Conservation (phyloP, 2,329 filamentous ascomycete species). For the Xylariomycetidae sp. region DNA sequence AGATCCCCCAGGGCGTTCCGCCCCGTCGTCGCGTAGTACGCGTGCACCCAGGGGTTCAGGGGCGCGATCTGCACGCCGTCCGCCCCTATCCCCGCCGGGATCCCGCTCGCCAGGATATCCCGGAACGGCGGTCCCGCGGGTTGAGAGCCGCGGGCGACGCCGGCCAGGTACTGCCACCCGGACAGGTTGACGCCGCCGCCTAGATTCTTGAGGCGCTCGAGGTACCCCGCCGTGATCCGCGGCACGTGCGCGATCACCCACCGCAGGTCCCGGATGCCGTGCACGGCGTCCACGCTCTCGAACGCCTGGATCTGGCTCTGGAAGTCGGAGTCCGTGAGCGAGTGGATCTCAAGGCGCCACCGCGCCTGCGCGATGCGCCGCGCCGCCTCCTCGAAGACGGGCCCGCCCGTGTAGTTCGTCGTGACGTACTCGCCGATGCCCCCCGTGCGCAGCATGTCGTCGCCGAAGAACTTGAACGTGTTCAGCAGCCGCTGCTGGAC, state of each 20-base stretch:
- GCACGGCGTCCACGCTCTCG: constrained; percentile 15
- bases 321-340: constrained; percentile 17
- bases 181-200: constrained; percentile 25
- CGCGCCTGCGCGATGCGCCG: constrained; percentile 16
- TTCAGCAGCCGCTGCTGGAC: constrained; percentile 19
- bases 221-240: constrained; percentile 19
- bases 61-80: constrained; percentile 27
- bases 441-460: constrained; percentile 23
- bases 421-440: constrained; percentile 23
- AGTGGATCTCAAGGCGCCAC: constrained; percentile 26
- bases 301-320: constrained; percentile 19
- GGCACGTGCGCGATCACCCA: constrained; percentile 27
- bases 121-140: constrained; percentile 26
- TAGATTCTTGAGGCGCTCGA: constrained; percentile 18
- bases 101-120: constrained; percentile 23
- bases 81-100: constrained; percentile 21
- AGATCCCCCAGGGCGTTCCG: constrained; percentile 19
- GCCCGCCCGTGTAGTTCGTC: constrained; percentile 20
- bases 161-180: constrained; percentile 21
- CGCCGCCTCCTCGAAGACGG: constrained; percentile 20
- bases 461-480: constrained; percentile 23
- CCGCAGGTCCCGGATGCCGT: constrained; percentile 14
- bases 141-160: constrained; percentile 11
- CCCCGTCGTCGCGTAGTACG: constrained; percentile 25
- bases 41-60: constrained; percentile 24